phyloP scores from a whole-genome alignment of 202 grass and related monocot species.

The Panicum hallii region DNA sequence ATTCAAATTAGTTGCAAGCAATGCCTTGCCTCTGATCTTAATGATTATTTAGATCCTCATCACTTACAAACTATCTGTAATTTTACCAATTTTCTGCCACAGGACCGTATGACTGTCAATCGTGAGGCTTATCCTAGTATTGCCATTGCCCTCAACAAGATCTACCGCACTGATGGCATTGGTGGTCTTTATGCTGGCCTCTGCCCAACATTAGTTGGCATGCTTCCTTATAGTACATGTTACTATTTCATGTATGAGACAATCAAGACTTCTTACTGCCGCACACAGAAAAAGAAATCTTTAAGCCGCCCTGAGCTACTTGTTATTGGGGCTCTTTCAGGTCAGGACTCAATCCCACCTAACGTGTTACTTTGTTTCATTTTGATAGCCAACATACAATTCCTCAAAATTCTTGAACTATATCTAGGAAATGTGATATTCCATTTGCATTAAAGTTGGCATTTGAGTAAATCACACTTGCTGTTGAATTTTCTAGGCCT shows the following conservation, averaged over 20 bases:
- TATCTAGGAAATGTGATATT: not conserved
- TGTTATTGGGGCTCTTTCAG: slow-evolving; percentile 82
- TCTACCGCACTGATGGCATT: slow-evolving; percentile 62
- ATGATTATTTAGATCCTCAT: slow-evolving; percentile 1
- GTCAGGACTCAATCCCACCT: slow-evolving; percentile 37
- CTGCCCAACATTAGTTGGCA: slow-evolving; percentile 74
- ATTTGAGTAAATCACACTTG: not conserved
- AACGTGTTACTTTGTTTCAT: not conserved
- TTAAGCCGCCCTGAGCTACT: slow-evolving; percentile 72
- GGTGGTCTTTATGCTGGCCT: slow-evolving; percentile 79
- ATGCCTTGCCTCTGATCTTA: not conserved
- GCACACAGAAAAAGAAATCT: slow-evolving; percentile 61
- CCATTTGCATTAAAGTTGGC: not conserved
- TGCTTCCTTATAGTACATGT: slow-evolving; percentile 97
- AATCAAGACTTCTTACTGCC: slow-evolving; percentile 76
- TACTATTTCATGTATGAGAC: slow-evolving; percentile 97
- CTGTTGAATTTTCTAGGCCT: slow-evolving; percentile 52
- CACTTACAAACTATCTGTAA: not conserved
- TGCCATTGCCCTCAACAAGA: slow-evolving; percentile 64
- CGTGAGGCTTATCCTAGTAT: slow-evolving; percentile 70
- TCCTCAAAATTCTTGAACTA: not conserved
- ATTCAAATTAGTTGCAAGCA: not conserved
- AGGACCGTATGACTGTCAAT: slow-evolving; percentile 84
- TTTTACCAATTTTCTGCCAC: slow-evolving; percentile 30
- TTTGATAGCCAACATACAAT: not conserved